Base-by-base conservation (phyloP, 2,329 filamentous ascomycete species). In the Coniochaeta prunicola region DNA sequence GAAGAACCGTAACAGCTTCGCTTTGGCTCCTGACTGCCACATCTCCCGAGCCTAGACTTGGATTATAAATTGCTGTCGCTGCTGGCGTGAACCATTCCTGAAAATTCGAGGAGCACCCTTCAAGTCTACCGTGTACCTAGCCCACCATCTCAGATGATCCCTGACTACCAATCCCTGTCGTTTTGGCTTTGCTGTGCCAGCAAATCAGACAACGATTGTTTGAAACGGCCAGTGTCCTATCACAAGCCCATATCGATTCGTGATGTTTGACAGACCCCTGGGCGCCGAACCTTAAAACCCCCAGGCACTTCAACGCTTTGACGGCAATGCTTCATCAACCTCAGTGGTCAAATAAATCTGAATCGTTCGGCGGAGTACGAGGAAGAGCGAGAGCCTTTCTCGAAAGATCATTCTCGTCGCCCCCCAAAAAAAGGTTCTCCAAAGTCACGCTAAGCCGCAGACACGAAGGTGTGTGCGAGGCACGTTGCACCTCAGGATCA, bases 191-290 rank as follows among this genome's bases (percentile, higher is more conserved):
- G 33, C 7, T 57, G 53, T 45, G 40, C 55, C 58, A 59, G 57
- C 57, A 42, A 59, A 59, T 57, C 58, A 57, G 55, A 59, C 55
- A 57, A 38, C 58, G 55, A 31, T 54, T n/a, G 53, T 17, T 58
- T 60, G 59, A 60, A 60, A 60, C 59, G 53, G 53, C 17, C 42
- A 24, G 9, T n/a, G 33, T 30, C 59, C 59, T 59, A 60, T 60
- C 59, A 60, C 10, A 38, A 21, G 17, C 57, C 57, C 24, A 6
- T 6, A 10, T 28, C n/a, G 12, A 26, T 50, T 50, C 24, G 45
- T 28, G 45, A 30, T 50, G 45, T 26, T 26, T 13, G 24, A 21
- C 9, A 28, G 13, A 15, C 45, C 40, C 45, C 45, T 50, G 45
- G 30, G 26, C 45, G 45, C n/a, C 45, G 45, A 50, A 30, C 45